Percentiles rank a stretch among this genome's conserved stretches.
These are phyloP conservation scores for Erigeron canadensis DNA, from an alignment of 129 eudicot genomes.

Conservation along the genomic window DNA sequence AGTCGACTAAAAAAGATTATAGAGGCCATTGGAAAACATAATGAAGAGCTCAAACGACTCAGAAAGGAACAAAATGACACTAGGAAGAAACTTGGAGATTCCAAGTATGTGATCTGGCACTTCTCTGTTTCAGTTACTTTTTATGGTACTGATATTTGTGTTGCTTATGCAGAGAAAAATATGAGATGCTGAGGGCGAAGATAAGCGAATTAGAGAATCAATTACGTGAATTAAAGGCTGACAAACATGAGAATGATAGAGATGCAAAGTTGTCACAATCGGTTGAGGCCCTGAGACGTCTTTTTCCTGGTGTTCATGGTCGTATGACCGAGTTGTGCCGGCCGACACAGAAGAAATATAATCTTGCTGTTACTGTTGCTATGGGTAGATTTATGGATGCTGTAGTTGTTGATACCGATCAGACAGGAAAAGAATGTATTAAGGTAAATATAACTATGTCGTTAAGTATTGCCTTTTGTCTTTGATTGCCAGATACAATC, in stretches of 20 bases:
- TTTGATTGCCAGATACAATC: too few relatives aligned
- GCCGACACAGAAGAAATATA: constrained; percentile 85
- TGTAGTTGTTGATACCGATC: constrained; percentile 90
- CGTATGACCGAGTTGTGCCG: constrained; percentile 98
- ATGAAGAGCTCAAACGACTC: constrained; percentile 65
- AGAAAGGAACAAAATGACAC: constrained; percentile 79
- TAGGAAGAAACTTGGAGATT: constrained; percentile 59
- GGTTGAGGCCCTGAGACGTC: constrained; percentile 90
- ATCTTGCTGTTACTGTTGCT: constrained; percentile 98
- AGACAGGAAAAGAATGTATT: constrained; percentile 95
- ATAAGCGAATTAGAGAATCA: constrained; percentile 77
- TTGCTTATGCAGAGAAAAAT: constrained; percentile 54
- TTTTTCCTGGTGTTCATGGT: constrained; percentile 99
- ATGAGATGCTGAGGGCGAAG: constrained; percentile 63
- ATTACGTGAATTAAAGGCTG: constrained; percentile 89
- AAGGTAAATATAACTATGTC: constrained; percentile 47
- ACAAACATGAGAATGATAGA: constrained; percentile 90
- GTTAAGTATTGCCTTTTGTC: too few relatives aligned
- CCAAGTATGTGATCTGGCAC: constrained; percentile 48
- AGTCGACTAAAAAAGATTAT: constrained; percentile 58
- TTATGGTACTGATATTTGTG: neutral
- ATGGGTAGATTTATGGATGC: constrained; percentile 99
- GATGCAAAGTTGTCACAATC: constrained; percentile 86
- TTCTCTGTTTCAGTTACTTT: neutral
- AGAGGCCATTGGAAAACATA: constrained; percentile 69